Percentiles rank a stretch among this genome's conserved stretches.
Conservation (phyloP, 1,284 basidiomycete species). For the Vanrija sp. region DNA sequence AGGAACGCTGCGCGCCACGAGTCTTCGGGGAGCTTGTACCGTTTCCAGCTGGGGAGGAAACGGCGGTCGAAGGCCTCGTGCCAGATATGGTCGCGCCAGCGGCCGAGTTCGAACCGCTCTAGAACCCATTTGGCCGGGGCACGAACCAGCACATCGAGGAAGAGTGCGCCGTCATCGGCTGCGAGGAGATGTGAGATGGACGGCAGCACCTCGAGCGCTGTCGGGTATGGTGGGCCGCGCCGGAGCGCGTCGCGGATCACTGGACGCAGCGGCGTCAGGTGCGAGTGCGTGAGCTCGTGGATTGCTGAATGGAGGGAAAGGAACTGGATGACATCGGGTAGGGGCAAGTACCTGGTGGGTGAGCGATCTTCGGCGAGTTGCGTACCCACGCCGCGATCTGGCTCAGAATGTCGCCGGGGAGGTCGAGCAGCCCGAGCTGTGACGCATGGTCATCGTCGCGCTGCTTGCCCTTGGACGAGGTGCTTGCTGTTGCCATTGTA, state of each 20-base stretch:
- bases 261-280: conserved; percentile 33
- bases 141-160: conserved; percentile 35
- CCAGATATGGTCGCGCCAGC: conserved; percentile 37
- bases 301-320: conserved; percentile 32
- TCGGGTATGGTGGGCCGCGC: conserved; percentile 33
- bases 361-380: neutral
- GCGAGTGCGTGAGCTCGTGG: conserved; percentile 26
- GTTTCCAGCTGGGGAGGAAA: conserved; percentile 42
- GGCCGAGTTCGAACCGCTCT: conserved; percentile 34
- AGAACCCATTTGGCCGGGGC: conserved; percentile 41
- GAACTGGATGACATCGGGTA: conserved; percentile 30
- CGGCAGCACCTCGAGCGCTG: conserved; percentile 28
- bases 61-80: conserved; percentile 37
- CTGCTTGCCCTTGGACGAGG: neutral
- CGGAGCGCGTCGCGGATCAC: conserved; percentile 22
- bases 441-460: neutral
- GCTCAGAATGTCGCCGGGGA: conserved; percentile 36
- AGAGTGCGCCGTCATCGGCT: conserved; percentile 21
- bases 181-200: conserved; percentile 27
- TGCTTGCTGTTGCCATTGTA: too few species aligned
- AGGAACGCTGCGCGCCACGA: conserved; percentile 40
- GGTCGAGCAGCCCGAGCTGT: conserved; percentile 23
- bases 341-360: conserved; percentile 28
- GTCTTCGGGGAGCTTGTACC: conserved; percentile 34
- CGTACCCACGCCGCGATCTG: conserved; percentile 30